Base-by-base conservation (phyloP, 371 early-diverging fungal genomes). In the Apophysomyces variabilis region DNA sequence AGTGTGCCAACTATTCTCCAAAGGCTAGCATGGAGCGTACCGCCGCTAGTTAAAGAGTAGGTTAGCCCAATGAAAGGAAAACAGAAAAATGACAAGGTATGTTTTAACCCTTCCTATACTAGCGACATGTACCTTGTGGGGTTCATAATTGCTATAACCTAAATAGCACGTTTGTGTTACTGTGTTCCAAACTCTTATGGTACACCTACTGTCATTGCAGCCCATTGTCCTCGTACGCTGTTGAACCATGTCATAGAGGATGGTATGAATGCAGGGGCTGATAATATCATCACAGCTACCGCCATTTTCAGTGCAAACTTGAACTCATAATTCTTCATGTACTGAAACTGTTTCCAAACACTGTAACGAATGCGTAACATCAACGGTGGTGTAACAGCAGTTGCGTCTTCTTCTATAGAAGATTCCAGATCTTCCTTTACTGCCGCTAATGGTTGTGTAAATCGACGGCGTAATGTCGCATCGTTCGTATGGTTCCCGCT, bases 301-400 rank as follows among this genome's bases (percentile, higher is more conserved):
- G 84, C 85, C 85, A 88, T 85, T 69, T 88, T 88, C 69, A 88
- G 68, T 4, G 83, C 82, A 76, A 84, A 86, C 58, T 82, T 83
- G 70, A 84, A 79, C 43, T 86, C 85, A 43, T 85, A 83, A 1
- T 75, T 76, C 32, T 73, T 78, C 35, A 83, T 64, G 4, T 72
- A 76, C 35, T 83, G 86, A 1, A 84, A 38, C 0, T 37, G 38
- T 21, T 70, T 41, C 88, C 88, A 88, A 37, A 82, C n/a, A 0
- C 58, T 62, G 60, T 82, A 86, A 0, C 86, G 85, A 32, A 84
- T 37, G 5, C 77, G 74, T 44, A 78, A 37, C 45, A 67, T 38
- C 4, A 68, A 57, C 0, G 78, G 78, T 21, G 67, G 50, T 7
- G 73, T 71, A 11, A 44, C 45, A 35, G 32, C 9, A 9, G 11